Conservation (phyloP, 2,329 filamentous ascomycete genomes). For the Monilinia fructigena region DNA sequence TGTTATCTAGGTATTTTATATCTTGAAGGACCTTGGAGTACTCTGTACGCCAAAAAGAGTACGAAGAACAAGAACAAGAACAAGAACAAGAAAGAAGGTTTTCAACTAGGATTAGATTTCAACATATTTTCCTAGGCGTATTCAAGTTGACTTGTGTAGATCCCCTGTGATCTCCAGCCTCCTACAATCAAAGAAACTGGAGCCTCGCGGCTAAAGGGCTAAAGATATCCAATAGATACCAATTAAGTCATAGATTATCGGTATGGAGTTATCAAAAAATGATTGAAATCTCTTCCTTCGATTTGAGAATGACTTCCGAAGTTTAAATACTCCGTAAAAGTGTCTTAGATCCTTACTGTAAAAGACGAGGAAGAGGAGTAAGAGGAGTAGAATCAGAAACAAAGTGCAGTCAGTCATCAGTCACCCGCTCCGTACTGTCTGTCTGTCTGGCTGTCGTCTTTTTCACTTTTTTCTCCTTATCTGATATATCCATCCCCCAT, state of each 20-base stretch:
- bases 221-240: slow-evolving; percentile 14
- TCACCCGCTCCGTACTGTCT: no score
- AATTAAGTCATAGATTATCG: background rate
- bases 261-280: background rate
- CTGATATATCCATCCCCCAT: background rate
- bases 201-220: slow-evolving; percentile 17
- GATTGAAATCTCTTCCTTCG: slow-evolving; percentile 3
- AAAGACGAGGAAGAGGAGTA: no score
- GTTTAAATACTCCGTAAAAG: slow-evolving; percentile 1
- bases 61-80: no score
- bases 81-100: background rate
- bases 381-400: no score
- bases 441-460: no score
- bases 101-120: background rate
- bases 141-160: background rate
- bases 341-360: slow-evolving; percentile 6
- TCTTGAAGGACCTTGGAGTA: no score
- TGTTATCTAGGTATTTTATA: no score
- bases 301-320: slow-evolving; percentile 5
- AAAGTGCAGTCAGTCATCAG: no score
- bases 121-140: no score
- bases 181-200: slow-evolving; percentile 10
- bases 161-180: slow-evolving; percentile 19
- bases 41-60: no score
- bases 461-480: background rate